Evolutionary conservation across 176 grass and related monocot genomes (phyloP).

Genomic region (Raddia guianensis): DNA sequence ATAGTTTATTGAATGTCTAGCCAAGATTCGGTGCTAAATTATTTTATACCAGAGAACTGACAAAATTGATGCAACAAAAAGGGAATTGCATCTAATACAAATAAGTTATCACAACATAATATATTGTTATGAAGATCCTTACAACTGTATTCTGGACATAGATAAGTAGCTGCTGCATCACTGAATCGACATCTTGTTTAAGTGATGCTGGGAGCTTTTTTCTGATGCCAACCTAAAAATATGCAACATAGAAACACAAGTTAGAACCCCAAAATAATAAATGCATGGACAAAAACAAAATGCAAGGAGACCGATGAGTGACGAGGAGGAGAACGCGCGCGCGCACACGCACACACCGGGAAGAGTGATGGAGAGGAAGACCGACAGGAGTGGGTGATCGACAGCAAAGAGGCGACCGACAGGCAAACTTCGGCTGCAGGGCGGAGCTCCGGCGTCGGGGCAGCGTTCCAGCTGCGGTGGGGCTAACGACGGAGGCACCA

Average conservation of each 20-base stretch:
- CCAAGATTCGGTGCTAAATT: slow-evolving; percentile 32
- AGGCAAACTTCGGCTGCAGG: no score
- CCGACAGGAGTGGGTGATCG: no score
- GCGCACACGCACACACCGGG: no score
- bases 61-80: slow-evolving; percentile 24
- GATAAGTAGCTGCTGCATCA: slow-evolving; percentile 75
- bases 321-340: no score
- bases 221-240: slow-evolving; percentile 72
- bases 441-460: no score
- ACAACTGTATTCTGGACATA: slow-evolving; percentile 86
- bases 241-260: slow-evolving; percentile 42
- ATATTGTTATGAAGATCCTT: slow-evolving; percentile 46
- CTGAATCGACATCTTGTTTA: slow-evolving; percentile 72
- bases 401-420: no score
- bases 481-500: no score
- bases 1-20: neutral
- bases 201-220: slow-evolving; percentile 58
- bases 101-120: neutral
- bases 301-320: neutral
- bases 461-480: no score
- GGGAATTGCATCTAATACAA: slow-evolving; percentile 16
- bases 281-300: slow-evolving; percentile 12
- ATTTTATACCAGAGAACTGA: slow-evolving; percentile 6
- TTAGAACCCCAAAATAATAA: slow-evolving; percentile 42
- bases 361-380: no score